phyloP scores from a whole-genome alignment of 2,329 filamentous ascomycete species.

The Curvularia spicifera region DNA sequence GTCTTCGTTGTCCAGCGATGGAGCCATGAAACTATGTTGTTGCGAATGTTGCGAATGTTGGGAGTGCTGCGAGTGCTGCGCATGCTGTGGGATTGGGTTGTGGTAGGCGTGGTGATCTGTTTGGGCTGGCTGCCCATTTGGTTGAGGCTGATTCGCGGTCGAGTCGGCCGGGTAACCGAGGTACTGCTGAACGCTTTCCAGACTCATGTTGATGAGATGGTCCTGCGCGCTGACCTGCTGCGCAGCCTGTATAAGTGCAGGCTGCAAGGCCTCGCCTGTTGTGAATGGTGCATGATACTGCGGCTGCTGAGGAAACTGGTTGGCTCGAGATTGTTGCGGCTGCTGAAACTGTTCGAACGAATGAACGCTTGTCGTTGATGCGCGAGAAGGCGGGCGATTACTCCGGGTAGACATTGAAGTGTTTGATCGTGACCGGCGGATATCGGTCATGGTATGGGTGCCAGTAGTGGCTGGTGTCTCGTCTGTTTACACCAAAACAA shows the following conservation, averaged over 20 bases:
- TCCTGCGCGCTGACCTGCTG: constrained; percentile 48
- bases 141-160: constrained; percentile 22
- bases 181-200: constrained; percentile 46
- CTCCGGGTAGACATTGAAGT: constrained; percentile 54
- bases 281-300: constrained; percentile 40
- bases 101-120: constrained; percentile 41
- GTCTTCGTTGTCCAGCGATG: constrained; percentile 48
- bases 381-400: constrained; percentile 56
- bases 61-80: constrained; percentile 31
- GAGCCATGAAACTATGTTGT: constrained; percentile 36
- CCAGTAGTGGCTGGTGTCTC: constrained; percentile 22
- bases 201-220: constrained; percentile 35
- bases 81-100: constrained; percentile 33
- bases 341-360: constrained; percentile 47
- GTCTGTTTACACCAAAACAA: constrained; percentile 49
- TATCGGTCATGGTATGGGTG: constrained; percentile 45
- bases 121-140: constrained; percentile 32
- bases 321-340: constrained; percentile 24
- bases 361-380: constrained; percentile 58
- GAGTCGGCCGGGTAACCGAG: constrained; percentile 38
- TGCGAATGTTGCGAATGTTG: constrained; percentile 35
- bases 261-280: constrained; percentile 38
- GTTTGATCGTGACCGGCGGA: constrained; percentile 54
- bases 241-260: constrained; percentile 45
- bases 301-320: constrained; percentile 29